A percentile compares a stretch with the other conserved stretches of the same genome.
Evolutionary conservation across 371 early-diverging fungal species (phyloP).

Genomic region (Apophysomyces elegans): DNA sequence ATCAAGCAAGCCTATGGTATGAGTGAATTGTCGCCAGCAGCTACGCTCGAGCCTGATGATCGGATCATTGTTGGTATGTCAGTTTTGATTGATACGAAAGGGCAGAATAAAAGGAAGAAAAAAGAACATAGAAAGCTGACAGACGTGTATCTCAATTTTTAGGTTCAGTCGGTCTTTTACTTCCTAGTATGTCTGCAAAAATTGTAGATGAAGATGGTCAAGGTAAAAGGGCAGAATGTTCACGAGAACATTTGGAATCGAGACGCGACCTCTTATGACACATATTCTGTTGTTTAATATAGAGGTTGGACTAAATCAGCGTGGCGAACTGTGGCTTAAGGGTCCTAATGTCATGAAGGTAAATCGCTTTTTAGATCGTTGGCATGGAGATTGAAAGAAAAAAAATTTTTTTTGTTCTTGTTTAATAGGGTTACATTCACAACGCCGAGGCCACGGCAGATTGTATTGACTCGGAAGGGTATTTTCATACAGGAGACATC

Average conservation of each 20-base stretch:
- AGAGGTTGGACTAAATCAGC: slow-evolving; percentile 58
- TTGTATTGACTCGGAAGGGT: slow-evolving; percentile 63
- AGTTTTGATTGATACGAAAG: slow-evolving; percentile 18
- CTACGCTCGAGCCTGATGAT: slow-evolving; percentile 18
- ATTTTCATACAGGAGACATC: slow-evolving; percentile 87
- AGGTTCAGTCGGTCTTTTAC: slow-evolving; percentile 72
- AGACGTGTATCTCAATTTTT: slow-evolving; percentile 24
- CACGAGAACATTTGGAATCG: slow-evolving; percentile 23
- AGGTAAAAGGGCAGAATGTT: slow-evolving; percentile 49
- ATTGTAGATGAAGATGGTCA: slow-evolving; percentile 65
- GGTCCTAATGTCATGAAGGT: slow-evolving; percentile 82
- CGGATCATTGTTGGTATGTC: slow-evolving; percentile 21
- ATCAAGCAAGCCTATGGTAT: slow-evolving; percentile 64
- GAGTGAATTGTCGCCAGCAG: slow-evolving; percentile 60
- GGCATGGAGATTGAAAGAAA: no score
- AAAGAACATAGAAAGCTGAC: no score
- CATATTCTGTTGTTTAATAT: background rate
- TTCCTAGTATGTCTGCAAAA: slow-evolving; percentile 71
- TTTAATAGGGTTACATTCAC: slow-evolving; percentile 65
- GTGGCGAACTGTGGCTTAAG: slow-evolving; percentile 77
- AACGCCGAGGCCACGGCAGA: slow-evolving; percentile 70
- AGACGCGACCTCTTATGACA: no score
- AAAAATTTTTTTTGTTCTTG: slow-evolving; percentile 14
- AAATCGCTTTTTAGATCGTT: background rate
- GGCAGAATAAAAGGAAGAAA: no score